Evolutionary conservation across 495 filamentous ascomycete species (phyloP), one percentile per base, ranked within the genome.

Genomic region (Daldinia decipiens): DNA sequence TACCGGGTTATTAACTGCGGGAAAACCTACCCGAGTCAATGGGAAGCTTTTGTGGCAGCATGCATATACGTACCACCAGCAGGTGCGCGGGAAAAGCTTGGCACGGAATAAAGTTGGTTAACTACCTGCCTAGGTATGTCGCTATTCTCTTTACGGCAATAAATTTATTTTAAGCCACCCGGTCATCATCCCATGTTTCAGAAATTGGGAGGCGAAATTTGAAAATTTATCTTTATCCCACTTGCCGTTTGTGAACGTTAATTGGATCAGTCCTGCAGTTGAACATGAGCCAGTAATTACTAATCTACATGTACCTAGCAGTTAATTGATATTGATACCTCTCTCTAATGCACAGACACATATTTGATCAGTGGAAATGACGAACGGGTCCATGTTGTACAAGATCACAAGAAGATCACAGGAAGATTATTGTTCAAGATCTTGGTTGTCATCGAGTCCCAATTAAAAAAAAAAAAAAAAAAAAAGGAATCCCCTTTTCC

Each of bases 1-100:
- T 27, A 54, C 43, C 43, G 24, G 43, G 43, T 12, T 47, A 45
- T 34, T 43, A 24, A 34, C 45, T 24, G 17, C 39, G 32, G 21
- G n/a, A 50, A 11, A 34, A 56, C 31, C 47, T 39, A 54, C 56
- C 62, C 58, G 68, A 58, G 51, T 62, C 68, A 71, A 62, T 62
- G 68, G 55, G 17, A 36, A 13, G 12, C 17, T 47, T 47, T 47
- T 47, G 17, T 47, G 43, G 17, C 17, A 47, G 43, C 7, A 36
- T 47, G 43, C 43, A 19, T 47, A 8, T 47, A 47, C 17, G n/a
- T n/a, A n/a, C 21, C 1, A 24, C 21, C 21, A 47, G 17, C 43
- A 47, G n/a, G 8, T 47, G 43, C 40, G n/a, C 7, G n/a, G n/a
- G 43, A 11, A 47, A 24, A 47, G 51, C 13, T 12, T 19, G 19